Evolutionary conservation across 345 rosid genomes (phyloP).

Genomic region (Murraya koenigii): DNA sequence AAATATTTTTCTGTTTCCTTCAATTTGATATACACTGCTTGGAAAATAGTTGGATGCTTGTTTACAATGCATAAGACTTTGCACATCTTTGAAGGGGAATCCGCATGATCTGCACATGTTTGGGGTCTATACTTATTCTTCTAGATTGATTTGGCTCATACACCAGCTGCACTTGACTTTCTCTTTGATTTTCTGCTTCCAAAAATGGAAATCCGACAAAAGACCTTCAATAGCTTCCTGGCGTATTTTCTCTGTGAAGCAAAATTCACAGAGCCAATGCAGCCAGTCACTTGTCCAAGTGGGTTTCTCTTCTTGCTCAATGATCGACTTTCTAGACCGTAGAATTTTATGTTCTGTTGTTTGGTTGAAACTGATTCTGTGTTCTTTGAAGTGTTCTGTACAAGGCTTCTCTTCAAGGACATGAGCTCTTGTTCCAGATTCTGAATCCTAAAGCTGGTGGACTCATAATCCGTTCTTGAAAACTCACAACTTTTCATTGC

Average conservation of each 20-base stretch:
- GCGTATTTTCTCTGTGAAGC: conserved; percentile 56
- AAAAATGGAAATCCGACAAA: conserved; percentile 38
- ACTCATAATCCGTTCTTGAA: conserved; percentile 46
- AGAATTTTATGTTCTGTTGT: conserved; percentile 27
- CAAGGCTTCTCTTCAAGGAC: conserved; percentile 53
- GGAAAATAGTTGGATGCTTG: not conserved
- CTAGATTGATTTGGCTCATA: conserved; percentile 21
- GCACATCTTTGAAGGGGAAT: not conserved
- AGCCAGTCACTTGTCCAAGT: conserved; percentile 47
- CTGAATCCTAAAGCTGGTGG: conserved; percentile 78
- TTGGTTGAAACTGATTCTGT: conserved; percentile 28
- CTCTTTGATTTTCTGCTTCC: conserved; percentile 51
- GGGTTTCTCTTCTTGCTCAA: conserved; percentile 51
- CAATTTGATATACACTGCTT: not conserved
- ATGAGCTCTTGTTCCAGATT: conserved; percentile 62
- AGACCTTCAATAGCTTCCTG: conserved; percentile 35
- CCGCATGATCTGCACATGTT: conserved; percentile 16
- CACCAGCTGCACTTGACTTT: conserved; percentile 21
- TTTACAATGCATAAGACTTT: not conserved
- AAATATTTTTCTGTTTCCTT: not conserved
- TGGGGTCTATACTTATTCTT: not conserved
- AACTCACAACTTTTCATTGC: conserved; percentile 31
- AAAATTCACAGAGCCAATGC: conserved; percentile 55
- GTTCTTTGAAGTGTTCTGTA: conserved; percentile 34
- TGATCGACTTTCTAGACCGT: conserved; percentile 37